Evolutionary conservation across 1,139 yeast genomes (phyloP).

Genomic region (Neolecta irregularis): DNA sequence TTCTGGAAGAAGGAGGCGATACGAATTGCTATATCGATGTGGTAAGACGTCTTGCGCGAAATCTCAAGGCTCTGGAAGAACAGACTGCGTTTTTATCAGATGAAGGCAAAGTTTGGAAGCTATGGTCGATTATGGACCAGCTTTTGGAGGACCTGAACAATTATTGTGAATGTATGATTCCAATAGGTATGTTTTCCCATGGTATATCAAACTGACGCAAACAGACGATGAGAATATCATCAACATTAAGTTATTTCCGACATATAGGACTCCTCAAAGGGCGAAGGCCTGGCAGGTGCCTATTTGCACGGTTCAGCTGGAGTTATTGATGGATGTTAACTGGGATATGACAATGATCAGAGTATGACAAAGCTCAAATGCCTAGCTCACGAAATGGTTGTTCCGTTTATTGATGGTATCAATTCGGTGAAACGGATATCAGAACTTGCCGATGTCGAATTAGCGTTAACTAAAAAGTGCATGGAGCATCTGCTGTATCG

Average conservation of each 20-base stretch:
- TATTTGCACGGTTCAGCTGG: constrained; percentile 47
- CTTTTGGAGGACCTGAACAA: constrained; percentile 83
- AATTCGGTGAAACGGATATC: constrained; percentile 70
- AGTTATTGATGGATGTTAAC: constrained; percentile 60
- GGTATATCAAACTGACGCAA: neutral
- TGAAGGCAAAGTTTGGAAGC: constrained; percentile 29
- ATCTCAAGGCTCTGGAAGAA: constrained; percentile 83
- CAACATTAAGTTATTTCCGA: constrained; percentile 80
- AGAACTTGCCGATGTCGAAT: constrained; percentile 67
- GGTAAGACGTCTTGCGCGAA: constrained; percentile 64
- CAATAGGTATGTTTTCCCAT: constrained; percentile 29
- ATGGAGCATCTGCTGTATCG: constrained; percentile 59
- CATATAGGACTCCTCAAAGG: constrained; percentile 69
- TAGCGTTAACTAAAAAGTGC: constrained; percentile 63
- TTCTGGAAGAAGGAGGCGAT: constrained; percentile 69
- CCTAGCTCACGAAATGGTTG: constrained; percentile 26
- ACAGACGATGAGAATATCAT: constrained; percentile 70
- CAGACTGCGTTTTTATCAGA: constrained; percentile 63
- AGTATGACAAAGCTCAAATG: constrained; percentile 3
- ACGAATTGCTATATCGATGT: constrained; percentile 78
- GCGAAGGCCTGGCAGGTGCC: constrained; percentile 71
- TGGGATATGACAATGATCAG: constrained; percentile 97
- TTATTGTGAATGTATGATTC: constrained; percentile 89
- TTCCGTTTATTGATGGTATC: constrained; percentile 76
- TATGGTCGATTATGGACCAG: constrained; percentile 72